A percentile compares a stretch with the other conserved stretches of the same genome.
Conservation (phyloP, 352 stramenopile species). For the Globisporangium viniferum region DNA sequence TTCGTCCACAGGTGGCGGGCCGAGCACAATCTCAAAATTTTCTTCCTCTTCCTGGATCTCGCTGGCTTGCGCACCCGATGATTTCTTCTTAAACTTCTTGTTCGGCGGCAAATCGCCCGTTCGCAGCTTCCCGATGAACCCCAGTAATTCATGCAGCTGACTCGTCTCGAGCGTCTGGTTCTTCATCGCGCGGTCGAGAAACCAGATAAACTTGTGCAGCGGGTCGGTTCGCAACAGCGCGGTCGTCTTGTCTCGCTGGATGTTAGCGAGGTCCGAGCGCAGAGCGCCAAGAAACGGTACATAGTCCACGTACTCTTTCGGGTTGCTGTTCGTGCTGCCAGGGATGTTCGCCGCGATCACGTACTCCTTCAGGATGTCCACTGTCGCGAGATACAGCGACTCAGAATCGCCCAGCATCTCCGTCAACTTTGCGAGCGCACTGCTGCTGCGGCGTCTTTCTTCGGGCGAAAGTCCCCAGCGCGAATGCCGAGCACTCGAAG, state of each 20-base stretch:
- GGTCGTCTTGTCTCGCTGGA: constrained; percentile 80
- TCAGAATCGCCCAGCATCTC: constrained; percentile 85
- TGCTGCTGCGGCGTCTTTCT: constrained; percentile 67
- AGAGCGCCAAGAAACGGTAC: constrained; percentile 79
- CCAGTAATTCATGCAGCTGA: constrained; percentile 70
- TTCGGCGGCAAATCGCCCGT: constrained; percentile 64
- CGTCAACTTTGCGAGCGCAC: constrained; percentile 55
- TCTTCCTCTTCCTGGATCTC: constrained; percentile 75
- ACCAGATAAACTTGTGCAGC: constrained; percentile 89
- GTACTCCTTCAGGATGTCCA: constrained; percentile 81
- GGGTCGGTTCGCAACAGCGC: constrained; percentile 65
- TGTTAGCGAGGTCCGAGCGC: constrained; percentile 72
- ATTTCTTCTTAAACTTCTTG: constrained; percentile 80
- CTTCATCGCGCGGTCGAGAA: constrained; percentile 78
- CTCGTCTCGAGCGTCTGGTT: constrained; percentile 63
- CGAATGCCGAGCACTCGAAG: constrained; percentile 16
- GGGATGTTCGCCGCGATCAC: constrained; percentile 68
- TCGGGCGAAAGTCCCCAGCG: constrained; percentile 34
- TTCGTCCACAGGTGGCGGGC: constrained; percentile 66
- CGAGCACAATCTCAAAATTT: constrained; percentile 76
- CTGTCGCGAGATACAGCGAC: constrained; percentile 67
- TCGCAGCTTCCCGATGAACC: constrained; percentile 66
- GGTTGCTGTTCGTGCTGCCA: constrained; percentile 46
- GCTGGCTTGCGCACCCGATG: constrained; percentile 3
- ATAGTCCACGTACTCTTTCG: constrained; percentile 85